Conservation (phyloP, 345 rosid species). For the Euphorbia tirucalli region DNA sequence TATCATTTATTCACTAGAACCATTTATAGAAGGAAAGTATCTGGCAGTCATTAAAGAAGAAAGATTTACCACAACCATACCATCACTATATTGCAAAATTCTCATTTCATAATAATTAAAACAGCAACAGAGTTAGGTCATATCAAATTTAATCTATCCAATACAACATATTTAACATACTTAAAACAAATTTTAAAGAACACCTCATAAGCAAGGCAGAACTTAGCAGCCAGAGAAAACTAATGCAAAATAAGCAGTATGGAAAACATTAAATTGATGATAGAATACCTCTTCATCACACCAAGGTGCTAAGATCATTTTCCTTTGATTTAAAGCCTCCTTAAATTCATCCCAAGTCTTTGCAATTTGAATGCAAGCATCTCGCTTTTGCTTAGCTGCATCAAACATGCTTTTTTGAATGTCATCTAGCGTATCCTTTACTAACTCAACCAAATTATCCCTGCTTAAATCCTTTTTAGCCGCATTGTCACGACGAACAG, state of each 20-base stretch:
- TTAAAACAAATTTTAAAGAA: neutral
- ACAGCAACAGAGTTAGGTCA: neutral
- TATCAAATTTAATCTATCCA: neutral
- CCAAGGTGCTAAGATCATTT: constrained; percentile 97
- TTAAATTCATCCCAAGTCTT: constrained; percentile 86
- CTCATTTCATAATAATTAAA: neutral
- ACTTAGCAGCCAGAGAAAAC: neutral
- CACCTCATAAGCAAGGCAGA: constrained; percentile 2
- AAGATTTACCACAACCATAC: neutral
- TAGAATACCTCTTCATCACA: constrained; percentile 80
- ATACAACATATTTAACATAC: too few relatives aligned
- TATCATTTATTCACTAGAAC: neutral
- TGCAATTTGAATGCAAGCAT: constrained; percentile 59
- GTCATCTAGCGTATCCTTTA: constrained; percentile 48
- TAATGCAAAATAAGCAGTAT: neutral
- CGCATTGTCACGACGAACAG: constrained; percentile 80
- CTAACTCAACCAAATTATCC: constrained; percentile 56
- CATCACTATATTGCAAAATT: neutral
- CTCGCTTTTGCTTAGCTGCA: constrained; percentile 64
- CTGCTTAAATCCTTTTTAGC: constrained; percentile 65
- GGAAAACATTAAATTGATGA: neutral
- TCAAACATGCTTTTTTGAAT: constrained; percentile 68
- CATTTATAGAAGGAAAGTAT: neutral
- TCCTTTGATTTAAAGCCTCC: constrained; percentile 66
- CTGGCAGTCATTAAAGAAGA: neutral